These are phyloP conservation scores for Paraurostyla sp. DNA, from an alignment of 73 alveolate genomes.

Conservation along the genomic window DNA sequence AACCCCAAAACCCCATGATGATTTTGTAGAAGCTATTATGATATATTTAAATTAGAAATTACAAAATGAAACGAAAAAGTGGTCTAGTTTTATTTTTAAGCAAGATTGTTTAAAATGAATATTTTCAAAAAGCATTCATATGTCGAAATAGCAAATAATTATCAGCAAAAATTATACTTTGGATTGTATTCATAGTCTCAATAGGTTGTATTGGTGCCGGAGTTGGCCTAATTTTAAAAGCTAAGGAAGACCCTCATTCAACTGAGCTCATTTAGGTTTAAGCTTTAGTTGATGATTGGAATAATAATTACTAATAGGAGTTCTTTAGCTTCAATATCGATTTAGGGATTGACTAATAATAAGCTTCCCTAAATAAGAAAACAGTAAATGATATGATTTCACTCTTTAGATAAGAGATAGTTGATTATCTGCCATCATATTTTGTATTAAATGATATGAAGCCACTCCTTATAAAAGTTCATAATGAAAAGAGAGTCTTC, in stretches of 20 bases:
- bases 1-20: too few species aligned
- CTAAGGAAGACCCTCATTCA: constrained; percentile 19
- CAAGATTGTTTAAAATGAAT: background rate
- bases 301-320: background rate
- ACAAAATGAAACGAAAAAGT: background rate
- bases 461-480: background rate
- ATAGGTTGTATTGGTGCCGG: background rate
- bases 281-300: constrained; percentile 17
- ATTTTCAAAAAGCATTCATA: background rate
- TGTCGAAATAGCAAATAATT: background rate
- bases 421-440: constrained; percentile 6
- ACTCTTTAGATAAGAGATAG: background rate
- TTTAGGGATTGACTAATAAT: background rate
- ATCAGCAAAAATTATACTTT: background rate
- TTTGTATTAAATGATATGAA: background rate
- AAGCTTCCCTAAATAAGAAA: background rate
- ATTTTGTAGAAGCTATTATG: too few species aligned
- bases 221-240: background rate
- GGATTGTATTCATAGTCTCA: background rate
- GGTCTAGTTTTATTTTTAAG: too few species aligned
- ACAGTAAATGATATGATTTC: constrained; percentile 1
- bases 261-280: background rate
- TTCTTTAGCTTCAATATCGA: background rate
- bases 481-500: background rate
- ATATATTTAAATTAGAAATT: background rate